Base-by-base conservation (phyloP, 108 stramenopile genomes). In the Fragilariopsis cylindrus region DNA sequence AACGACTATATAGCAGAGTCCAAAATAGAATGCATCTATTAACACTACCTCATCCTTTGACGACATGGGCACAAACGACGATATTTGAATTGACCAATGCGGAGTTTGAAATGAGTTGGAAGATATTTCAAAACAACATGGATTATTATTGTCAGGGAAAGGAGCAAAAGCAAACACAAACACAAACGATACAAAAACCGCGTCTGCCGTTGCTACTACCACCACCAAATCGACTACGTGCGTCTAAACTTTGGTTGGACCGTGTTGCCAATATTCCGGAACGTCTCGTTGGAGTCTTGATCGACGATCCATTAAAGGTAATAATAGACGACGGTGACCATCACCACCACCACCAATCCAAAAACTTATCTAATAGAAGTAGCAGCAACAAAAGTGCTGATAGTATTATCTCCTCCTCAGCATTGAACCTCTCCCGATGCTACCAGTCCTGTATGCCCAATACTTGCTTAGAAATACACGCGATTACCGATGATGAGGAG, bases 11-110 rank as follows among this genome's bases (percentile, higher is more conserved):
- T 62, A 56, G 21, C 3, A 15, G 45, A 42, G 72, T 80, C 19
- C 54, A 53, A 55, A 50, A 74, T 12, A 65, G 56, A 30, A 16
- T 80, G 63, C 74, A 75, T 43, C 3, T 75, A 11, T 48, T 72
- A 40, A 71, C 74, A 13, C 45, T 80, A 47, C 70, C 69, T 7
- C 79, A 80, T 60, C 79, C 79, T 1, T 44, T 80, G 47, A 67
- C 63, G 7, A 19, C 48, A 49, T 80, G 66, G 63, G 79, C 74
- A 9, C 57, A 68, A 21, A 58, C 48, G 16, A 58, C 44, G 12
- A 48, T 80, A 6, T 62, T 69, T 9, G 44, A 75, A 42, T 45
- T 75, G 0, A 11, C 55, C 0, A 4, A 60, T 6, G 50, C 65
- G 3, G 70, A 75, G 7, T 69, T 63, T 43, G 30, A 73, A 5